A percentile compares a stretch with the other conserved stretches of the same genome.
These are phyloP conservation scores for Heliosperma pusillum DNA, from an alignment of 148 eudicot genomes.

Conservation along the genomic window DNA sequence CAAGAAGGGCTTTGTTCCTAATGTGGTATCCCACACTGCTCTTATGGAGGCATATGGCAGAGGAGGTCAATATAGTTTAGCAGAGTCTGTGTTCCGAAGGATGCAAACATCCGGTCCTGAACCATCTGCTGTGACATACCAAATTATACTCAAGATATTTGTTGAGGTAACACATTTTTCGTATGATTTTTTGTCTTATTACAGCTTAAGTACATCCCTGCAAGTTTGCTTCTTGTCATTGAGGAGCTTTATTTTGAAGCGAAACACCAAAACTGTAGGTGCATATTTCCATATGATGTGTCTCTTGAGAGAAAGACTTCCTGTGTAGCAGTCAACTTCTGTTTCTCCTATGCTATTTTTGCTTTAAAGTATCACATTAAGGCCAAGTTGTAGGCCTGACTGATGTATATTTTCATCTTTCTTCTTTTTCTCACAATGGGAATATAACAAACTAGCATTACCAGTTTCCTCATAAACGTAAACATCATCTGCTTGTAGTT, in stretches of 20 bases:
- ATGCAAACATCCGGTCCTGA: slow-evolving; percentile 96
- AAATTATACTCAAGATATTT: slow-evolving; percentile 78
- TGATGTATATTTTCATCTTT: background rate
- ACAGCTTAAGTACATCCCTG: background rate
- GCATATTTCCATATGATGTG: background rate
- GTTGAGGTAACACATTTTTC: slow-evolving; percentile 59
- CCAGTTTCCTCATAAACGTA: background rate
- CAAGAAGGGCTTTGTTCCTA: slow-evolving; percentile 61
- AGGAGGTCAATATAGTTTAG: slow-evolving; percentile 73
- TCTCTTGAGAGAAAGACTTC: background rate
- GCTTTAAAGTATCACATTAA: background rate
- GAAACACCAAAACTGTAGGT: background rate
- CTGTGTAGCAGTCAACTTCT: background rate
- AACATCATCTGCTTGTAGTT: background rate
- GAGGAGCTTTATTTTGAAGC: background rate
- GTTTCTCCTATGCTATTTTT: background rate
- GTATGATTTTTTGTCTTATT: background rate
- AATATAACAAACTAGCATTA: background rate
- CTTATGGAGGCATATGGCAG: slow-evolving; percentile 98
- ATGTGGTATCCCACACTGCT: slow-evolving; percentile 82
- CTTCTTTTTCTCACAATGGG: background rate
- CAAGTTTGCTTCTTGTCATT: background rate
- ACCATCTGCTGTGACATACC: slow-evolving; percentile 92
- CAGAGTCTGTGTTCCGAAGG: slow-evolving; percentile 80
- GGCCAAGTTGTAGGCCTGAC: background rate